Evolutionary conservation across 345 rosid species (phyloP).

Genomic region (Adansonia digitata): DNA sequence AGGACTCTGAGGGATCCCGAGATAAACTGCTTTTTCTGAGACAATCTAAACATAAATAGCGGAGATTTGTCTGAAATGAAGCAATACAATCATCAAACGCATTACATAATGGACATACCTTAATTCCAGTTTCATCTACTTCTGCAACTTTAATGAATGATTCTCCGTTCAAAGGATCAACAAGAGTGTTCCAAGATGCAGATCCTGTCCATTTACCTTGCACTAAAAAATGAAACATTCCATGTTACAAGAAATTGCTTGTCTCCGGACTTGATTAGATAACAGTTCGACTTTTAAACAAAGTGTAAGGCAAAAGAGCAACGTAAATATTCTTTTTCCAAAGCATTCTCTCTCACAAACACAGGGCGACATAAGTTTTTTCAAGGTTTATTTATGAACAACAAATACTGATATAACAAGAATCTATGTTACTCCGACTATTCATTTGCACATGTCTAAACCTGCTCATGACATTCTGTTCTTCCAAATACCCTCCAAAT

Average conservation of each 20-base stretch:
- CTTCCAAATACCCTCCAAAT: too few relatives aligned
- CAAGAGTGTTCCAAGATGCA: conserved; percentile 47
- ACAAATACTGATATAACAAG: not conserved
- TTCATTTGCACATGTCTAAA: too few relatives aligned
- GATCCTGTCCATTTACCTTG: conserved; percentile 89
- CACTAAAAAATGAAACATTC: conserved; percentile 40
- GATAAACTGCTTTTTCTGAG: not conserved
- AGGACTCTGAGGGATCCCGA: not conserved
- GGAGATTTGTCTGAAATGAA: not conserved
- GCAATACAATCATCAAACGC: not conserved
- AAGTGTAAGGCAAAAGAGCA: not conserved
- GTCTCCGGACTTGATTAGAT: not conserved
- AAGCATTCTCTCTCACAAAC: not conserved
- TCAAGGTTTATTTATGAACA: not conserved
- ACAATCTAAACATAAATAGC: not conserved
- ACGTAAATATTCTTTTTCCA: too few relatives aligned
- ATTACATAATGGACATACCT: conserved; percentile 35
- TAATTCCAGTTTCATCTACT: conserved; percentile 63
- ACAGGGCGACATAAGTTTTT: not conserved
- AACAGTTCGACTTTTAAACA: not conserved
- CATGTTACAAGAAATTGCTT: conserved; percentile 7
- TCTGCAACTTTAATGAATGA: conserved; percentile 83
- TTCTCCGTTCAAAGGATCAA: conserved; percentile 97
- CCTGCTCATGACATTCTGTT: too few relatives aligned
- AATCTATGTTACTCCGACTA: too few relatives aligned